Evolutionary conservation across 257 asterid genomes (phyloP).

Genomic region (Capsicum baccatum): DNA sequence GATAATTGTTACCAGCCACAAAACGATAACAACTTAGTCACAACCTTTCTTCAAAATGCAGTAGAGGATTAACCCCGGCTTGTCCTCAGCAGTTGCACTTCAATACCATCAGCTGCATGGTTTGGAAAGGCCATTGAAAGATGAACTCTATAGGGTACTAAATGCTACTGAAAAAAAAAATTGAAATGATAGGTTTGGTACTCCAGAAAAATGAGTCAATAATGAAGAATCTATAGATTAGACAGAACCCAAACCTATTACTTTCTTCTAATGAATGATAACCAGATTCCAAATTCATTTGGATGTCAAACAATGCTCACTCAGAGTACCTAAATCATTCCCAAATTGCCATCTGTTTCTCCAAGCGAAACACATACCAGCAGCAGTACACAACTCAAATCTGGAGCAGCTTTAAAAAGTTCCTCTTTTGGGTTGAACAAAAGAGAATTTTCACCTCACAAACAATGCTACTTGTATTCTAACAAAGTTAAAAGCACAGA

Average conservation of each 20-base stretch:
- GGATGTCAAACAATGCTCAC: too few relatives aligned
- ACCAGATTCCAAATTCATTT: too few relatives aligned
- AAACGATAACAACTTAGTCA: neutral
- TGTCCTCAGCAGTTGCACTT: neutral
- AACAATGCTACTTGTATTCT: too few relatives aligned
- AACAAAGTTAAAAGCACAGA: neutral
- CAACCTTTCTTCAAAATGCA: neutral
- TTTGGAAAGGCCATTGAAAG: neutral
- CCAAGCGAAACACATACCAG: neutral
- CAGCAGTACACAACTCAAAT: neutral
- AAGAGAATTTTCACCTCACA: too few relatives aligned
- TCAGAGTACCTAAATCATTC: neutral
- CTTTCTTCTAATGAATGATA: too few relatives aligned
- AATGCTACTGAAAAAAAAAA: conserved; percentile 12
- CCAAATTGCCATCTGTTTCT: neutral
- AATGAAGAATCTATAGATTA: too few relatives aligned
- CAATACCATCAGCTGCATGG: conserved; percentile 10
- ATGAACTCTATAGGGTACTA: neutral
- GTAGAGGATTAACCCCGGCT: neutral
- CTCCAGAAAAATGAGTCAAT: too few relatives aligned
- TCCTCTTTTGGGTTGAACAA: neutral
- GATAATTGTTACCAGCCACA: conserved; percentile 13
- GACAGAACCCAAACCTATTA: too few relatives aligned
- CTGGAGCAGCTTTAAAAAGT: conserved; percentile 1
- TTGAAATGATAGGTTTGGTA: too few relatives aligned